phyloP scores from a whole-genome alignment of 2,329 filamentous ascomycete genomes.

The Fusarium siculi region DNA sequence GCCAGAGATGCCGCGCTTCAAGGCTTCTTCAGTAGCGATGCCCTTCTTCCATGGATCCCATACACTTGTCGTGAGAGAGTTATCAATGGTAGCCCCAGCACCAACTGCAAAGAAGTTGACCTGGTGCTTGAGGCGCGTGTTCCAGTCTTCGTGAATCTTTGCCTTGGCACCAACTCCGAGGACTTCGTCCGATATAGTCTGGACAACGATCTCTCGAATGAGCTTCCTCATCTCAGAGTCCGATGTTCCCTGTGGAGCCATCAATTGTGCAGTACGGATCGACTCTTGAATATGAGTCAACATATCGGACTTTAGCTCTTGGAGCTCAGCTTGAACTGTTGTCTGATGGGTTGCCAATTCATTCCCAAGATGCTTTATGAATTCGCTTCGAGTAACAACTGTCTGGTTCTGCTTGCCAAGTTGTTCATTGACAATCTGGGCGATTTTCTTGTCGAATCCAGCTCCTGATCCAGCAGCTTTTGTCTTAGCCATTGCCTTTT shows the following conservation, averaged over 20 bases:
- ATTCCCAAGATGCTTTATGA: conserved; percentile 56
- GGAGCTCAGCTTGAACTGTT: conserved; percentile 55
- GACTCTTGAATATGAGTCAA: conserved; percentile 48
- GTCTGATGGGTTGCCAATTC: conserved; percentile 51
- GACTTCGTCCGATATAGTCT: conserved; percentile 57
- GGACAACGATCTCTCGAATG: conserved; percentile 55
- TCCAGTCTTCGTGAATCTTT: conserved; percentile 58
- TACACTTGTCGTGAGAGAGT: conserved; percentile 67
- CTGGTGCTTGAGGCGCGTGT: conserved; percentile 59
- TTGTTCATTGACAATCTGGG: conserved; percentile 52
- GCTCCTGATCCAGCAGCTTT: conserved; percentile 47
- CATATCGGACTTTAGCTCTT: conserved; percentile 50
- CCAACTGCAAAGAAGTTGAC: conserved; percentile 80
- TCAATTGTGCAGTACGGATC: conserved; percentile 42
- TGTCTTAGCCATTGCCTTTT: conserved; percentile 49
- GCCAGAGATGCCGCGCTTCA: conserved; percentile 34
- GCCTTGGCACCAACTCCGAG: conserved; percentile 60
- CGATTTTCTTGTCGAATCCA: conserved; percentile 50
- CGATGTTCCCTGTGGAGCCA: conserved; percentile 48
- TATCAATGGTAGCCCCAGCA: conserved; percentile 73
- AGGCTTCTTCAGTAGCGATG: conserved; percentile 9
- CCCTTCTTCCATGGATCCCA: conserved; percentile 52
- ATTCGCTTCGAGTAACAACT: conserved; percentile 61
- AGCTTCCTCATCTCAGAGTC: conserved; percentile 55
- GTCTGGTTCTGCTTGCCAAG: conserved; percentile 46